phyloP scores from a whole-genome alignment of 257 asterid species.

The Nicotiana knightiana region DNA sequence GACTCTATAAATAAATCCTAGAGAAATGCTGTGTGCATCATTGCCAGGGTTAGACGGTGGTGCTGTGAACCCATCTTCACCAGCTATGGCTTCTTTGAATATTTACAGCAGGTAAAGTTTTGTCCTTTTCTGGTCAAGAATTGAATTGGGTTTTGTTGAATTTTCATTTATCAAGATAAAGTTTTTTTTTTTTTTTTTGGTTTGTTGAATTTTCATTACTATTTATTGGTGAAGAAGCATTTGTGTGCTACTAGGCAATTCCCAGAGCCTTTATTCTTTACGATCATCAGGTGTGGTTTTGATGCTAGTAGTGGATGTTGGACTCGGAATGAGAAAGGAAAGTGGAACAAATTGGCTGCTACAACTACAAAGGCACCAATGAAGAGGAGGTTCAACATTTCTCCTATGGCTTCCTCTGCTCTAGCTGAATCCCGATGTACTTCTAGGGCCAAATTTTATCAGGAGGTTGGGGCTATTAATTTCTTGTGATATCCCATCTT shows the following conservation, averaged over 20 bases:
- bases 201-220: not conserved
- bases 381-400: conserved; percentile 51
- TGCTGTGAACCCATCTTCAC: conserved; percentile 29
- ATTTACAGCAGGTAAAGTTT: conserved; percentile 47
- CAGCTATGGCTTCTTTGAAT: conserved; percentile 28
- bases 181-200: too few relatives aligned
- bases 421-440: conserved; percentile 37
- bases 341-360: conserved; percentile 30
- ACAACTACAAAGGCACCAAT: conserved; percentile 37
- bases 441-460: conserved; percentile 48
- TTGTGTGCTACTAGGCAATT: conserved; percentile 40
- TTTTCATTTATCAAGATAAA: not conserved
- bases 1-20: not conserved
- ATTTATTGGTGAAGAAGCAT: conserved; percentile 36
- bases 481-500: conserved; percentile 7
- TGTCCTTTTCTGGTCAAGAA: conserved; percentile 12
- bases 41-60: conserved; percentile 28
- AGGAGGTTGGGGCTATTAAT: conserved; percentile 51
- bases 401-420: conserved; percentile 65
- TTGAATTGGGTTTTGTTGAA: conserved; percentile 2
- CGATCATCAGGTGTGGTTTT: conserved; percentile 66
- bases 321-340: conserved; percentile 48
- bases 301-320: conserved; percentile 55
- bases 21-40: conserved; percentile 42
- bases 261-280: conserved; percentile 59